Percentiles rank a stretch among this genome's conserved stretches.
Evolutionary conservation across 2,329 filamentous ascomycete species (phyloP).

Genomic region (Diaporthe sp.): DNA sequence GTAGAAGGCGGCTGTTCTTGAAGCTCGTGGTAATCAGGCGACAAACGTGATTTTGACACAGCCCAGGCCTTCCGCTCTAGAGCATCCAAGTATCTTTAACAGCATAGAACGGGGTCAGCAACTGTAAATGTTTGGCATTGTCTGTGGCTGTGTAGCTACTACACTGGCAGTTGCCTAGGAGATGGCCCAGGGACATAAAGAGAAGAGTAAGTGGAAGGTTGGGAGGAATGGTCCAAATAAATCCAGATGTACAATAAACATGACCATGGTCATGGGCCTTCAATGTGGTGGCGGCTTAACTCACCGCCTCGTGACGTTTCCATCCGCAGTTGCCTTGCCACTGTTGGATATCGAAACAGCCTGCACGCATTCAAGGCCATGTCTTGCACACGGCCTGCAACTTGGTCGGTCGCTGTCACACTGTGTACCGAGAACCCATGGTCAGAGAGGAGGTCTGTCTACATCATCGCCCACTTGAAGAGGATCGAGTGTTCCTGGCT

Average conservation of each 20-base stretch:
- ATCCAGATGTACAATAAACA: not conserved
- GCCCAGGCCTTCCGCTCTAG: not conserved
- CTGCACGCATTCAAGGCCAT: slow-evolving; percentile 5
- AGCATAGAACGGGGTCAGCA: not conserved
- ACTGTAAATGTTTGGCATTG: too few species aligned
- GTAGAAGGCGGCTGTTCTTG: not conserved
- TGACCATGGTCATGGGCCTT: not conserved
- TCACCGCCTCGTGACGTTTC: slow-evolving; percentile 9
- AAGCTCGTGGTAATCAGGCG: not conserved
- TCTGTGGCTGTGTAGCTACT: too few species aligned
- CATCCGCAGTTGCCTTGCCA: not conserved
- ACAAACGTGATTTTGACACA: not conserved
- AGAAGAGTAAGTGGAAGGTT: not conserved
- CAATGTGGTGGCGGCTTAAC: not conserved
- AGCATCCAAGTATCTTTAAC: not conserved
- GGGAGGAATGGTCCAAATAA: not conserved
- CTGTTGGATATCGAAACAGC: not conserved
- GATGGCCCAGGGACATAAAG: not conserved
- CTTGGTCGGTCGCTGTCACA: slow-evolving; percentile 8
- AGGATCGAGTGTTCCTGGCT: not conserved
- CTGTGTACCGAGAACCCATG: not conserved
- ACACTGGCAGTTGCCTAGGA: not conserved
- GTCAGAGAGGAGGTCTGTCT: not conserved
- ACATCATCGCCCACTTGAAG: too few species aligned
- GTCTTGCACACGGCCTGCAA: not conserved